Evolutionary conservation across 805 yeast species (phyloP).

Genomic region (Pichia scutulata): DNA sequence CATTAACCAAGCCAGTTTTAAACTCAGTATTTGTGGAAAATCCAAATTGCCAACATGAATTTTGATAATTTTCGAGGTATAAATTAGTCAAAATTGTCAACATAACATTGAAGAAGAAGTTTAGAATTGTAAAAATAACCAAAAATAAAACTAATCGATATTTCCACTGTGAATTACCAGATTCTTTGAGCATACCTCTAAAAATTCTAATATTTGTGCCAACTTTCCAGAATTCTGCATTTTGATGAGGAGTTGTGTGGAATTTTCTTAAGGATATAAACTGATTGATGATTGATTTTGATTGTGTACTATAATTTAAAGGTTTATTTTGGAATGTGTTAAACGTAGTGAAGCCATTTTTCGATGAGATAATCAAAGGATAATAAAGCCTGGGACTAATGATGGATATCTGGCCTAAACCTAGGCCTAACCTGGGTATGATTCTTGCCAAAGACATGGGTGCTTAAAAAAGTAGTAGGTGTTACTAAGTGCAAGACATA

Average conservation of each 20-base stretch:
- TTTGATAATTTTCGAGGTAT: conserved; percentile 24
- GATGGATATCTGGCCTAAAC: background rate
- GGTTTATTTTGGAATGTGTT: background rate
- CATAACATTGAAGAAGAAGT: conserved; percentile 29
- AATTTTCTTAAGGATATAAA: background rate
- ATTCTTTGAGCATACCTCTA: conserved; percentile 20
- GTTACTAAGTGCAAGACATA: no score
- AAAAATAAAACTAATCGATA: conserved; percentile 37
- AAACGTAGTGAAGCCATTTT: background rate
- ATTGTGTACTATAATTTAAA: background rate
- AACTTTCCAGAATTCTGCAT: conserved; percentile 28
- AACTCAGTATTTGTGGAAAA: conserved; percentile 23
- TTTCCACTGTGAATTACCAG: conserved; percentile 38
- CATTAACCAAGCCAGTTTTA: conserved; percentile 33
- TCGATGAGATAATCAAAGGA: background rate
- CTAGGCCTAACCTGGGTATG: background rate
- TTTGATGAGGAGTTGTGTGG: conserved; percentile 1
- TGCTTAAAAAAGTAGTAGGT: no score
- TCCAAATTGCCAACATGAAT: conserved; percentile 24
- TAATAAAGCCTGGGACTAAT: no score
- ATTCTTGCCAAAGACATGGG: background rate
- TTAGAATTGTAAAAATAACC: conserved; percentile 34
- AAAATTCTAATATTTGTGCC: conserved; percentile 24
- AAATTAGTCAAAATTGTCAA: conserved; percentile 25
- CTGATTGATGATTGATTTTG: background rate